These are phyloP conservation scores for Trichocladium uniseriatum DNA, from an alignment of 495 filamentous ascomycete genomes.

Conservation along the genomic window DNA sequence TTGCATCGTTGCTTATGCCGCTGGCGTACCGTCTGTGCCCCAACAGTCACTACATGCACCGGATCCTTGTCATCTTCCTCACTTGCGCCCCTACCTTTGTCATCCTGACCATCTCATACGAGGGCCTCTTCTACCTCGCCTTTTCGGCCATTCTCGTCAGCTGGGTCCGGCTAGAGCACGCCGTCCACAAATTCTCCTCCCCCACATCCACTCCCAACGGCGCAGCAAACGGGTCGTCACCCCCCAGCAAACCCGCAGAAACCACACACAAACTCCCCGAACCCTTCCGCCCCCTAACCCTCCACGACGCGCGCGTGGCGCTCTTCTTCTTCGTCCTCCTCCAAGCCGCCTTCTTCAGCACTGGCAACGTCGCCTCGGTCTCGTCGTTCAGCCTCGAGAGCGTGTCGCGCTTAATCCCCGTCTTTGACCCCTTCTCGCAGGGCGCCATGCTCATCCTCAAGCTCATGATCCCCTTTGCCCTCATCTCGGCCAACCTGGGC, in stretches of 20 bases:
- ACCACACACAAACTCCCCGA: conserved; percentile 6
- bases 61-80: conserved; percentile 81
- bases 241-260: not conserved
- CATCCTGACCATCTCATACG: conserved; percentile 94
- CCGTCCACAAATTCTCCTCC: conserved; percentile 49
- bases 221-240: conserved; percentile 22
- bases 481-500: conserved; percentile 88
- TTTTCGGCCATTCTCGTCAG: conserved; percentile 76
- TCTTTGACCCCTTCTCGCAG: conserved; percentile 92
- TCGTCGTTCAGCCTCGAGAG: conserved; percentile 91
- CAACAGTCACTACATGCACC: conserved; percentile 82
- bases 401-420: conserved; percentile 81
- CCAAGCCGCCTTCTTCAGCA: conserved; percentile 94
- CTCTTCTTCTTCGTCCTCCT: conserved; percentile 93
- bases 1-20: conserved; percentile 68
- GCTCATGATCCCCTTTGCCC: conserved; percentile 84
- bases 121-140: conserved; percentile 90
- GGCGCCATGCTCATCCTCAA: conserved; percentile 81
- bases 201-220: conserved; percentile 10
- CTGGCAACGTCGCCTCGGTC: conserved; percentile 90
- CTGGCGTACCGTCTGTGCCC: conserved; percentile 72
- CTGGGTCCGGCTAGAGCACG: conserved; percentile 88
- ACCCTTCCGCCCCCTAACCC: conserved; percentile 60
- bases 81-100: conserved; percentile 91
- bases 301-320: conserved; percentile 76